Evolutionary conservation across 768 basidiomycete species (phyloP).

Genomic region (Floccularia luteovirens): DNA sequence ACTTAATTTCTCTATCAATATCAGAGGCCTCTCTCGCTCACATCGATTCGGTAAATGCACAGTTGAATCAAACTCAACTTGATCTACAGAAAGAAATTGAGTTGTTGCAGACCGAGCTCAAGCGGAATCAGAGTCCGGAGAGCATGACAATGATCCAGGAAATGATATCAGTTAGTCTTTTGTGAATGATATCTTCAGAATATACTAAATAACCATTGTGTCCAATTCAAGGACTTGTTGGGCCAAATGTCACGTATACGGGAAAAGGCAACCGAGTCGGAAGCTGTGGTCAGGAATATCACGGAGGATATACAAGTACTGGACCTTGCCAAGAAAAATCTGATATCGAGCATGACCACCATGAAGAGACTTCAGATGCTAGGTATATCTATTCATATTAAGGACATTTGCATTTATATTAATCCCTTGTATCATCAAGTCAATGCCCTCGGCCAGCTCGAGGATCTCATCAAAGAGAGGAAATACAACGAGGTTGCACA

Average conservation of each 20-base stretch:
- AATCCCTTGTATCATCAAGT: slow-evolving; percentile 32
- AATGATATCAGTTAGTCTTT: slow-evolving; percentile 78
- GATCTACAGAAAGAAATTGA: slow-evolving; percentile 70
- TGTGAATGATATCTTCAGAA: background rate
- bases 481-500: slow-evolving; percentile 81
- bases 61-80: slow-evolving; percentile 61
- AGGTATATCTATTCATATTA: slow-evolving; percentile 39
- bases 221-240: slow-evolving; percentile 65
- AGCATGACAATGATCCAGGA: slow-evolving; percentile 90
- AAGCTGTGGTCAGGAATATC: slow-evolving; percentile 91
- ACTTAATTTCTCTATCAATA: slow-evolving; percentile 10
- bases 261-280: slow-evolving; percentile 95
- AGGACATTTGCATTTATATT: background rate
- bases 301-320: slow-evolving; percentile 95
- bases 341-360: slow-evolving; percentile 83
- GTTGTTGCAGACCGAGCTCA: slow-evolving; percentile 56
- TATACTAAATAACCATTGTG: too few species aligned
- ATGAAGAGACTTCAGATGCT: slow-evolving; percentile 92
- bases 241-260: slow-evolving; percentile 94
- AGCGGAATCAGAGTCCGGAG: slow-evolving; percentile 76
- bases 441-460: slow-evolving; percentile 75
- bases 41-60: slow-evolving; percentile 62
- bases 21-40: slow-evolving; percentile 72
- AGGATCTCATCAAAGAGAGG: slow-evolving; percentile 69
- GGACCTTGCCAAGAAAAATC: slow-evolving; percentile 90